Evolutionary conservation across 2,329 filamentous ascomycete genomes (phyloP), one percentile per base, ranked within the genome.

Genomic region (Hortaea sp.): DNA sequence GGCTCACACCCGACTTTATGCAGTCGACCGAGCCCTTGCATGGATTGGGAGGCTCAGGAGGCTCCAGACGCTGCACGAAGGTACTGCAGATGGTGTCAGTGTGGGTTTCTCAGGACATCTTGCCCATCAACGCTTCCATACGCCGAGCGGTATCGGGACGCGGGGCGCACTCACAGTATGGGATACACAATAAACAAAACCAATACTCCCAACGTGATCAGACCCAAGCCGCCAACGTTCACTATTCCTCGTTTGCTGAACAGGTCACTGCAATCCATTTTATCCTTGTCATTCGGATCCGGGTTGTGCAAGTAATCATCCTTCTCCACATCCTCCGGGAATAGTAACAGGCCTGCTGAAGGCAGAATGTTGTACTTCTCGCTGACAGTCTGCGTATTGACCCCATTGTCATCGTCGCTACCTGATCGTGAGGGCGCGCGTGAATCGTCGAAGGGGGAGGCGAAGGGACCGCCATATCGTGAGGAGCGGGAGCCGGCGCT

Each of bases 361-460:
- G 82, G 81, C 60, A 78, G 70, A 44, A 86, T 85, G 58, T 84
- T 84, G 63, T 82, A 85, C 63, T 85, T 85, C 58, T 84, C 79
- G 11, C 79, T 79, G 3, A 85, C 82, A 1, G 82, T 85, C 66
- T 85, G 81, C 0, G 81, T 85, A 57, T 84, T 85, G 44, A 84
- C 66, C 56, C 74, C 71, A 9, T n/a, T n/a, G 13, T 81, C 76
- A 28, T 83, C 79, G 40, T 84, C 78, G 56, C 78, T 83, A n/a
- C 73, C 77, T 13, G 75, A 70, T 50, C 76, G 67, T 42, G 79
- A 82, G 2, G 75, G 74, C 9, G 74, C 71, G 53, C 73, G 68
- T 4, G 77, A 79, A 51, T 82, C 78, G 49, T 77, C 75, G 53
- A 80, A 82, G 0, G 77, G 78, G 44, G 71, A 73, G 13, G 59